Percentiles rank a stretch among this genome's conserved stretches.
These are phyloP conservation scores for Aspergillus nanangensis DNA, from an alignment of 495 filamentous ascomycete species.

Conservation along the genomic window DNA sequence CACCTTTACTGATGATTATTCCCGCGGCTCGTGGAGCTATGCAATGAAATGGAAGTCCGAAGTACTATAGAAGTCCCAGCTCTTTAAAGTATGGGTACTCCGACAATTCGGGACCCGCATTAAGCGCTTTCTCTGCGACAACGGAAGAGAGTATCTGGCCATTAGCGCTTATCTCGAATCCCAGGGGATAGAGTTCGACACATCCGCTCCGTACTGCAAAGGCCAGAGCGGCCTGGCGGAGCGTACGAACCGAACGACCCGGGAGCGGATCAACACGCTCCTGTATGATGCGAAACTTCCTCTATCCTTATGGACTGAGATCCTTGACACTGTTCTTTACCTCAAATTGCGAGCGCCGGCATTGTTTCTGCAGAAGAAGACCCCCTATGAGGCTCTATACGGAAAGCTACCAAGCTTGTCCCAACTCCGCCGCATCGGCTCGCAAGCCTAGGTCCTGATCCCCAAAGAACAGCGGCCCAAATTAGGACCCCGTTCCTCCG, in stretches of 20 bases:
- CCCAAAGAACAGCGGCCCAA: background rate
- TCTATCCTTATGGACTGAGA: background rate
- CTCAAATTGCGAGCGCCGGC: background rate
- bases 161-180: background rate
- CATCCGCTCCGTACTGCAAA: conserved; percentile 1
- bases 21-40: conserved; percentile 1
- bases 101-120: conserved; percentile 1
- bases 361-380: conserved; percentile 1
- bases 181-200: background rate
- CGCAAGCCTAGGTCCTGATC: background rate
- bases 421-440: background rate
- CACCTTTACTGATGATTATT: conserved; percentile 4
- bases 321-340: background rate
- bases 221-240: background rate
- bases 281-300: conserved; percentile 1
- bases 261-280: background rate
- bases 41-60: conserved; percentile 2
- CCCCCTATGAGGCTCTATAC: conserved; percentile 1
- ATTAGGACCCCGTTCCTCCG: background rate
- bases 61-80: background rate
- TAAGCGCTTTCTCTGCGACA: conserved; percentile 1
- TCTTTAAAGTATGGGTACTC: background rate
- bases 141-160: conserved; percentile 1
- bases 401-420: conserved; percentile 1
- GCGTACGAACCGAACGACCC: background rate